These are phyloP conservation scores for Herpetospermum pedunculosum DNA, from an alignment of 306 rosid species.

Conservation along the genomic window DNA sequence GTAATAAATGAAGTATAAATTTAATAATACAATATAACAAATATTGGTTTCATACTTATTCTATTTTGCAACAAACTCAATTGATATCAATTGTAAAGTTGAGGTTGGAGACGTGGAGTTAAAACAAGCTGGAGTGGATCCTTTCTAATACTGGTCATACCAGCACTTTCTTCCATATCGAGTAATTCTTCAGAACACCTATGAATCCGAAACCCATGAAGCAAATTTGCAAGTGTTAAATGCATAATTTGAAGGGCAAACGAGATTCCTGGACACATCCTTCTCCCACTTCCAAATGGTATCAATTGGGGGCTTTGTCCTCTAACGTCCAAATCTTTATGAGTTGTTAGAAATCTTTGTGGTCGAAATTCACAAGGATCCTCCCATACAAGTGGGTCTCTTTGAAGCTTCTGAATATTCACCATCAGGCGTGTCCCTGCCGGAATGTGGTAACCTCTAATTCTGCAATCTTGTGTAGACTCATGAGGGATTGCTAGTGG, in stretches of 20 bases:
- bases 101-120: constrained; percentile 31
- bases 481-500: constrained; percentile 46
- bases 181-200: constrained; percentile 17
- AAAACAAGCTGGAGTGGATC: constrained; percentile 34
- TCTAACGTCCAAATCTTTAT: constrained; percentile 24
- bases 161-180: constrained; percentile 43
- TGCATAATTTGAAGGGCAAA: constrained; percentile 45
- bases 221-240: constrained; percentile 38
- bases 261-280: constrained; percentile 38
- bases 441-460: constrained; percentile 35
- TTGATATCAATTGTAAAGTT: neutral
- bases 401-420: constrained; percentile 43
- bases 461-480: constrained; percentile 35
- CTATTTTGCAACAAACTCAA: too few species aligned
- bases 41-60: too few species aligned
- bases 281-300: constrained; percentile 46
- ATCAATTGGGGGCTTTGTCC: constrained; percentile 38
- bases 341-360: constrained; percentile 32
- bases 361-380: constrained; percentile 35
- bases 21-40: too few species aligned
- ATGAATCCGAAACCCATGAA: constrained; percentile 37
- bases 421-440: constrained; percentile 42
- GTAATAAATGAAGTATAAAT: too few species aligned
- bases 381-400: constrained; percentile 42
- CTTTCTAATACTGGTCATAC: constrained; percentile 42